A percentile compares a stretch with the other conserved stretches of the same genome.
Evolutionary conservation across 305 asterid species (phyloP).

Genomic region (Fraxinus xanthoxyloides): DNA sequence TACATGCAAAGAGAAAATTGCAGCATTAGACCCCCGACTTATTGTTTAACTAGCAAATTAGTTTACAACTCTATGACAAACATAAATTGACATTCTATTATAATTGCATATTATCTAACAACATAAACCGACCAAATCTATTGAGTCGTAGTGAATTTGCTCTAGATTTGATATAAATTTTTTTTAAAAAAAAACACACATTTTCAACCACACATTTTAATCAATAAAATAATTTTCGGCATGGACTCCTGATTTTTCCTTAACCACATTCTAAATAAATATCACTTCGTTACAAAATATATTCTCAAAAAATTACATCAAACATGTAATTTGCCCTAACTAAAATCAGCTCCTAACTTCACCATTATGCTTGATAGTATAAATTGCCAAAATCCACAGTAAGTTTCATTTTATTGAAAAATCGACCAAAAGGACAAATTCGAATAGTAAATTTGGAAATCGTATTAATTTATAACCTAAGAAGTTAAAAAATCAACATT

Average conservation of each 20-base stretch:
- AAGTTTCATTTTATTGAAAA: neutral
- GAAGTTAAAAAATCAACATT: neutral
- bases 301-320: neutral
- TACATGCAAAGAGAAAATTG: neutral
- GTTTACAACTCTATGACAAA: neutral
- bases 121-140: neutral
- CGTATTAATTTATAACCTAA: neutral
- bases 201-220: too few relatives aligned
- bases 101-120: neutral
- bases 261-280: neutral
- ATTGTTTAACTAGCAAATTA: neutral
- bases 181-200: too few relatives aligned
- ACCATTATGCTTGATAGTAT: neutral
- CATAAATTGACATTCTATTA: neutral
- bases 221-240: too few relatives aligned
- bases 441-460: neutral
- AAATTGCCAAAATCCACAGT: neutral
- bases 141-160: neutral
- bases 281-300: too few relatives aligned
- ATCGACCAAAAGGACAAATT: neutral
- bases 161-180: neutral
- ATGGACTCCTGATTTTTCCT: too few relatives aligned
- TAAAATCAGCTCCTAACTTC: neutral
- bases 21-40: neutral
- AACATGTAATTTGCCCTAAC: neutral